Evolutionary conservation across 2,329 filamentous ascomycete genomes (phyloP).

Genomic region (Fulvia fulva): DNA sequence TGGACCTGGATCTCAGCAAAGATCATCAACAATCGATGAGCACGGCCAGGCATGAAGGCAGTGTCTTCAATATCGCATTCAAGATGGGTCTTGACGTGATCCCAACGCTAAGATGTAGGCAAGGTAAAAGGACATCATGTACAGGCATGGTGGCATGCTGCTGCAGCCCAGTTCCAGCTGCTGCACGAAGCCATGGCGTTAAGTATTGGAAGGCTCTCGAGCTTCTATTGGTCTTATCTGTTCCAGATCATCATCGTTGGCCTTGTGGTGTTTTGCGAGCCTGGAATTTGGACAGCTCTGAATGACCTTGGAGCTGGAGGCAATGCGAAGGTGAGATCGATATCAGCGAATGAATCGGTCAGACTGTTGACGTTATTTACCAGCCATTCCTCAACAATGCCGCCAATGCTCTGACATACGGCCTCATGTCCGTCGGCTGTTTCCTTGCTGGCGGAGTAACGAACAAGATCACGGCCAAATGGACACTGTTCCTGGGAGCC

Average conservation of each 20-base stretch:
- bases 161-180: background rate
- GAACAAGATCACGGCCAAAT: constrained; percentile 47
- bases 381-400: constrained; percentile 43
- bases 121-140: too few relatives aligned
- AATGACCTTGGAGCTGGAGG: constrained; percentile 28
- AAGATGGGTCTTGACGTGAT: background rate
- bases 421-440: constrained; percentile 45
- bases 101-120: background rate
- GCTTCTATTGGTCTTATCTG: constrained; percentile 11
- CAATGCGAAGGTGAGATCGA: constrained; percentile 4
- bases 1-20: background rate
- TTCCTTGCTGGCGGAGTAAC: constrained; percentile 45
- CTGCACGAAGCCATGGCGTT: background rate
- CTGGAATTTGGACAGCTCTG: constrained; percentile 21
- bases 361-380: background rate
- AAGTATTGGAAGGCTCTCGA: background rate
- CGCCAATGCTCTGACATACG: constrained; percentile 51
- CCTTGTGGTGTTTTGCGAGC: constrained; percentile 16
- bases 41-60: background rate
- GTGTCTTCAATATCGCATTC: background rate
- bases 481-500: constrained; percentile 46
- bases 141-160: background rate
- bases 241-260: constrained; percentile 22
- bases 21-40: background rate
- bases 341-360: background rate